Conservation (phyloP, 2,329 filamentous ascomycete genomes). For the Sporothrix schenckii region DNA sequence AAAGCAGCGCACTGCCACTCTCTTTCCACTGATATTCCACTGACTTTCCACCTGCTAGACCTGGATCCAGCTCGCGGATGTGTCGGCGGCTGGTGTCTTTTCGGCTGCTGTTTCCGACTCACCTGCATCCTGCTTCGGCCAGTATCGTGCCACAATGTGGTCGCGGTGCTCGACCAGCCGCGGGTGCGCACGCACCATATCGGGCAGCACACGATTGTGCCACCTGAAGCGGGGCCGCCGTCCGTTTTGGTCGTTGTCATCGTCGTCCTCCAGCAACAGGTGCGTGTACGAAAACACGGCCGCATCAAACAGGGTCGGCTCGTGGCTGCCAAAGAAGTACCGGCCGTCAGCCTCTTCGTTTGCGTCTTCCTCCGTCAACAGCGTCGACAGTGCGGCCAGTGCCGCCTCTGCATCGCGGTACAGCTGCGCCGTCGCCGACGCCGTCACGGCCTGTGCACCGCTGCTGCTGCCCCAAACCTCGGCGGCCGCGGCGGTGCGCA, state of each 20-base stretch:
- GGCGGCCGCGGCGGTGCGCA: conserved; percentile 71
- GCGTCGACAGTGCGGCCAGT: conserved; percentile 50
- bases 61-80: conserved; percentile 31
- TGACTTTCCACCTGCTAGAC: conserved; percentile 17
- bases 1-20: not conserved
- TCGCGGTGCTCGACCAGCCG: conserved; percentile 68
- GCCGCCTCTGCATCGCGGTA: conserved; percentile 52
- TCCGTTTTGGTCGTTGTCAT: not conserved
- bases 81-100: conserved; percentile 2
- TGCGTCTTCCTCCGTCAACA: conserved; percentile 41
- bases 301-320: conserved; percentile 80
- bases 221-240: conserved; percentile 54
- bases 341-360: conserved; percentile 36
- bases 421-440: conserved; percentile 45
- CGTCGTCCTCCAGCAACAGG: conserved; percentile 66
- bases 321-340: conserved; percentile 61
- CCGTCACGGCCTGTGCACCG: conserved; percentile 42
- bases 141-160: conserved; percentile 42
- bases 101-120: too few species aligned
- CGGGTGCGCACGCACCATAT: conserved; percentile 58
- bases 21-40: too few species aligned
- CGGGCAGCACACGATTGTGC: conserved; percentile 63
- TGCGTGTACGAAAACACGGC: conserved; percentile 88
- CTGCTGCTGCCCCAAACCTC: conserved; percentile 49
- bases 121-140: conserved; percentile 34